phyloP scores from a whole-genome alignment of 2,329 filamentous ascomycete genomes.

The Elsinoe arachidis region DNA sequence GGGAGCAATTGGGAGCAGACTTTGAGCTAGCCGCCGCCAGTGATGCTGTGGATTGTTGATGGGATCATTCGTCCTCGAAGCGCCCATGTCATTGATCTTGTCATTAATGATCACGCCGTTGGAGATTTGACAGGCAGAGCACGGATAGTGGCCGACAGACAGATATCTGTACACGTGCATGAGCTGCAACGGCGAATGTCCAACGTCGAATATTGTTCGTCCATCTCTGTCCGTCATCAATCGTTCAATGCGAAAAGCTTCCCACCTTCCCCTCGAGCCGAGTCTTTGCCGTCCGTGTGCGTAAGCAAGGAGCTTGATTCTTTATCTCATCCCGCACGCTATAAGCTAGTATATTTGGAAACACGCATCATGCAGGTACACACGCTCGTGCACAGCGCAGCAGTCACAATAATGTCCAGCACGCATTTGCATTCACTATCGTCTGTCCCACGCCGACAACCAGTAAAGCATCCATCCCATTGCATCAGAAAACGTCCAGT shows the following conservation, averaged over 20 bases:
- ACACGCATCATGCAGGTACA: not conserved
- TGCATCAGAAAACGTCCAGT: not conserved
- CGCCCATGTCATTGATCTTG: not conserved
- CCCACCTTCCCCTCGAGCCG: not conserved
- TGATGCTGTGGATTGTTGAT: not conserved
- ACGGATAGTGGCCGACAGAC: not conserved
- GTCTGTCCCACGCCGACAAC: not conserved
- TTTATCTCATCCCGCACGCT: not conserved
- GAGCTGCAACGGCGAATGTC: not conserved
- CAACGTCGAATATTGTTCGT: constrained; percentile 3
- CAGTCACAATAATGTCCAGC: not conserved
- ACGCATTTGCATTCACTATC: not conserved
- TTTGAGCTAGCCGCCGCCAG: not conserved
- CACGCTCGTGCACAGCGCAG: not conserved
- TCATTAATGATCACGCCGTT: not conserved
- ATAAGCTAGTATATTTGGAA: not conserved
- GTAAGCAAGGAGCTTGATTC: not conserved
- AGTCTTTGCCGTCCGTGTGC: not conserved
- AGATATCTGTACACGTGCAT: constrained; percentile 5
- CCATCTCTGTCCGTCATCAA: not conserved
- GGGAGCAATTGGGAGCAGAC: not conserved
- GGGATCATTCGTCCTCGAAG: not conserved
- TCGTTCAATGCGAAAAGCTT: not conserved
- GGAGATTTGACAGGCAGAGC: constrained; percentile 7
- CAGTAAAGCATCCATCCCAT: not conserved